Evolutionary conservation across 169 alveolate species (phyloP).

Genomic region (Cryptosporidium parvum): DNA sequence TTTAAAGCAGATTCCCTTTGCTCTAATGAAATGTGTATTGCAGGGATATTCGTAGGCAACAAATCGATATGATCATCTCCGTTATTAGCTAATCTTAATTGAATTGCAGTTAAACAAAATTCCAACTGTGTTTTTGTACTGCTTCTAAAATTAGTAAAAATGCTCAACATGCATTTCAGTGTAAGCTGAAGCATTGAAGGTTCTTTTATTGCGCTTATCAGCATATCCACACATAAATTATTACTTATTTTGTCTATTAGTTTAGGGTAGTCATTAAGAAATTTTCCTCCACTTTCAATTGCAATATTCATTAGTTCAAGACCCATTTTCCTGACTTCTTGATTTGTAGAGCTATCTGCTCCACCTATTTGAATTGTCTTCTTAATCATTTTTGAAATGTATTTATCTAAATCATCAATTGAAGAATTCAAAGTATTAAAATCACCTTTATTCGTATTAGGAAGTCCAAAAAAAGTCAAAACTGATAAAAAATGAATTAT

Average conservation of each 20-base stretch:
- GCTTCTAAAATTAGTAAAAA: constrained; percentile 32
- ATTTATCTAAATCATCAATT: constrained; percentile 3
- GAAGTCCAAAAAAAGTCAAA: constrained; percentile 45
- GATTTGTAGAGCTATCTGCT: neutral
- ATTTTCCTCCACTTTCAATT: constrained; percentile 65
- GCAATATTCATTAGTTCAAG: constrained; percentile 45
- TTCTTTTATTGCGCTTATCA: constrained; percentile 20
- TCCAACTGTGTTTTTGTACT: constrained; percentile 45
- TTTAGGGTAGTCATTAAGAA: neutral
- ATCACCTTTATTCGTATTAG: neutral
- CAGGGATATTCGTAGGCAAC: constrained; percentile 21
- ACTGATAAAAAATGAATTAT: constrained; percentile 44
- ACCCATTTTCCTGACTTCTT: constrained; percentile 66
- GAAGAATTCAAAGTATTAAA: neutral
- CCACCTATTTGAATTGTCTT: constrained; percentile 41
- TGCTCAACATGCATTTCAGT: constrained; percentile 29
- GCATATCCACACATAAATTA: constrained; percentile 22
- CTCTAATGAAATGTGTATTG: constrained; percentile 21
- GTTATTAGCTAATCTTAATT: constrained; percentile 33
- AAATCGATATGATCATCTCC: constrained; percentile 18
- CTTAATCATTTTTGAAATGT: constrained; percentile 28
- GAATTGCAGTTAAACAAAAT: constrained; percentile 35
- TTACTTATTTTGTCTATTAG: constrained; percentile 9
- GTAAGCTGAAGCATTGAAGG: constrained; percentile 37
- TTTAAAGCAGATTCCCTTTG: constrained; percentile 53